A percentile compares a stretch with the other conserved stretches of the same genome.
Evolutionary conservation across 2,329 filamentous ascomycete genomes (phyloP).

Genomic region (Cladorrhinum sp.): DNA sequence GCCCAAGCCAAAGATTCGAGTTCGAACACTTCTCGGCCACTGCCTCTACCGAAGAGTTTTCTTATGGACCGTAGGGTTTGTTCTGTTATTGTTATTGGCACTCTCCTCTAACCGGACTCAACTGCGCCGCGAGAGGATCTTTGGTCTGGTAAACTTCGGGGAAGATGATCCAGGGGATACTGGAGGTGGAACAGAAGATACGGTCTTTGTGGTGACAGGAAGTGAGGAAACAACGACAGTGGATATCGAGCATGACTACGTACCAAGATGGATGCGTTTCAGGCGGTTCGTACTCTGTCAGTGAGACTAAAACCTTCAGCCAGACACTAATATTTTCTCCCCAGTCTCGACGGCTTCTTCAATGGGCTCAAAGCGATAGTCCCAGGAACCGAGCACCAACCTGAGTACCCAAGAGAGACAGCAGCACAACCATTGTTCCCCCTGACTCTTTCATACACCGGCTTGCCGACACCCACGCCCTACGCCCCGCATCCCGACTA

Average conservation of each 20-base stretch:
- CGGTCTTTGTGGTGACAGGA: slow-evolving; percentile 16
- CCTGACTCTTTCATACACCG: slow-evolving; percentile 34
- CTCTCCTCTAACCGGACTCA: slow-evolving; percentile 36
- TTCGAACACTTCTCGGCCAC: slow-evolving; percentile 48
- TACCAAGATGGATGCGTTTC: slow-evolving; percentile 40
- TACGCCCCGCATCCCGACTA: slow-evolving; percentile 72
- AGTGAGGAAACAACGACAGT: background rate
- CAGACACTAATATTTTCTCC: slow-evolving; percentile 16
- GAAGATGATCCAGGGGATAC: background rate
- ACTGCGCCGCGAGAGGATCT: slow-evolving; percentile 23
- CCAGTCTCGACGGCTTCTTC: slow-evolving; percentile 76
- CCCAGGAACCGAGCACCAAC: slow-evolving; percentile 57
- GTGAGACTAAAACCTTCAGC: background rate
- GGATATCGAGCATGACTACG: slow-evolving; percentile 24
- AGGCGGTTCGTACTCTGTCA: slow-evolving; percentile 38
- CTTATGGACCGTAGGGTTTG: slow-evolving; percentile 46
- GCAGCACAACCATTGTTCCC: slow-evolving; percentile 36
- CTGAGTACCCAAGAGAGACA: slow-evolving; percentile 65
- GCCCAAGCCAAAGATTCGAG: slow-evolving; percentile 39
- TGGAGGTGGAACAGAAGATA: background rate
- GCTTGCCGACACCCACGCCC: slow-evolving; percentile 43
- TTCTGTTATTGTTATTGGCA: slow-evolving; percentile 40
- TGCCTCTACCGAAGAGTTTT: slow-evolving; percentile 52
- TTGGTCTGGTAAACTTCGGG: slow-evolving; percentile 26
- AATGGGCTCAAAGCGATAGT: slow-evolving; percentile 72